These are phyloP conservation scores for Melampsora larici-populina DNA, from an alignment of 1,284 basidiomycete species.

Conservation along the genomic window DNA sequence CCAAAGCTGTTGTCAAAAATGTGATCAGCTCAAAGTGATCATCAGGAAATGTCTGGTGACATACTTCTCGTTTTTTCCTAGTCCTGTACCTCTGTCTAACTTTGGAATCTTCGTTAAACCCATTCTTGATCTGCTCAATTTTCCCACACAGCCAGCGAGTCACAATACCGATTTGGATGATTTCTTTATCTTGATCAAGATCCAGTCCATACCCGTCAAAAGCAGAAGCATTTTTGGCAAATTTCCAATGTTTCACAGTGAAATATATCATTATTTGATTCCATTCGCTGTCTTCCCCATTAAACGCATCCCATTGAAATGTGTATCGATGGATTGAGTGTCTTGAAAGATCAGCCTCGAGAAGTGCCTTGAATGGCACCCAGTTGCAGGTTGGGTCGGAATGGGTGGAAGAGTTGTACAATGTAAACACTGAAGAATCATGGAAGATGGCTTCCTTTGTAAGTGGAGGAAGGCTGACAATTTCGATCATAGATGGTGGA, in stretches of 20 bases:
- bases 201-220: background rate
- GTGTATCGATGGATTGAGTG: background rate
- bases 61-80: background rate
- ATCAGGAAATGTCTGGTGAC: background rate
- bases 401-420: background rate
- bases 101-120: background rate
- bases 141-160: background rate
- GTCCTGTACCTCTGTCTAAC: background rate
- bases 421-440: background rate
- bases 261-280: background rate
- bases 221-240: background rate
- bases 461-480: background rate
- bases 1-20: background rate
- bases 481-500: background rate
- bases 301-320: background rate
- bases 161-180: background rate
- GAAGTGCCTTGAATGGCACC: background rate
- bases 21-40: background rate
- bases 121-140: background rate
- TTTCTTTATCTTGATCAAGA: background rate
- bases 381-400: background rate
- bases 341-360: background rate
- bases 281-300: background rate
- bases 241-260: background rate
- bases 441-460: background rate